Percentiles rank a stretch among this genome's conserved stretches.
These are phyloP conservation scores for Wickerhamiella galacta DNA, from an alignment of 805 yeast genomes.

Conservation along the genomic window DNA sequence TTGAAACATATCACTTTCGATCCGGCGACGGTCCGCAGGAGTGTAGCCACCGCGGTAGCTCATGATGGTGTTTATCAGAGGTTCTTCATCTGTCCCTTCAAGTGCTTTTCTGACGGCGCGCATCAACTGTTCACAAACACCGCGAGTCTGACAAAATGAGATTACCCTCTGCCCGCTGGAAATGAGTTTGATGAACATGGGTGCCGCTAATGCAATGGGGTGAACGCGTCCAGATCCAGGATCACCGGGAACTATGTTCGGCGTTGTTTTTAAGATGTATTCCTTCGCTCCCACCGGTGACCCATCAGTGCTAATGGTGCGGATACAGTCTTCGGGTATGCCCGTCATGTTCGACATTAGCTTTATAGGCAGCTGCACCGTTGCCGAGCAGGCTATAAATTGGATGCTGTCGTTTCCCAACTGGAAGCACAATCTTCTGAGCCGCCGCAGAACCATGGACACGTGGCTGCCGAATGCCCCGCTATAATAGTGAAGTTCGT, in stretches of 20 bases:
- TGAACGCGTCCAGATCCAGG: constrained; percentile 44
- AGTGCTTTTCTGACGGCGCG: constrained; percentile 54
- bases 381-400: constrained; percentile 88
- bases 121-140: constrained; percentile 75
- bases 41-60: constrained; percentile 93
- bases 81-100: constrained; percentile 24
- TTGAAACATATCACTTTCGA: constrained; percentile 78
- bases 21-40: constrained; percentile 65
- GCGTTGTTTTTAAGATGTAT: constrained; percentile 74
- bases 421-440: constrained; percentile 44
- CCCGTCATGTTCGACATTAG: constrained; percentile 71
- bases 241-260: constrained; percentile 43
- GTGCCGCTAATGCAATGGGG: constrained; percentile 62
- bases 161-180: constrained; percentile 56
- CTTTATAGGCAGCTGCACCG: constrained; percentile 52
- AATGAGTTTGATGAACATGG: constrained; percentile 49
- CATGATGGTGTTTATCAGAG: constrained; percentile 50
- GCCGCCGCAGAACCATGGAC: constrained; percentile 63
- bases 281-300: constrained; percentile 72
- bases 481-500: constrained; percentile 71
- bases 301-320: constrained; percentile 62
- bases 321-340: constrained; percentile 28
- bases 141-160: constrained; percentile 76
- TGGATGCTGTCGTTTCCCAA: constrained; percentile 38
- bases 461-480: constrained; percentile 93